These are phyloP conservation scores for Calocera cornea DNA, from an alignment of 768 basidiomycete genomes.

Conservation along the genomic window DNA sequence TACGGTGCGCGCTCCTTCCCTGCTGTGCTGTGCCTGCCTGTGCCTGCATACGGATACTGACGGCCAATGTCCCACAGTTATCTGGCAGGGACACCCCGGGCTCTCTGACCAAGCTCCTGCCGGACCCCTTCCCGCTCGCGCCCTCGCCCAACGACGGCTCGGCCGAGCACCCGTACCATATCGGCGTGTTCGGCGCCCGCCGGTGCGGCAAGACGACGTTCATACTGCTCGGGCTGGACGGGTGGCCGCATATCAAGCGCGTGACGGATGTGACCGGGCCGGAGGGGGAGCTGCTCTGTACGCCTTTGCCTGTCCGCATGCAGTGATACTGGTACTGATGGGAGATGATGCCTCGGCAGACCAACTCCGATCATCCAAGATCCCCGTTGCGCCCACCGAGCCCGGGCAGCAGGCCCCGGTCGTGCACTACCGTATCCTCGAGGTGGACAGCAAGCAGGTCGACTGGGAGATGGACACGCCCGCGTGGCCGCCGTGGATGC, in stretches of 20 bases:
- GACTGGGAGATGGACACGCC: neutral
- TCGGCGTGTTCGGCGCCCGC: neutral
- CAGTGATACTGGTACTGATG: neutral
- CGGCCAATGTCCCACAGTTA: neutral
- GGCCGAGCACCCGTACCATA: neutral
- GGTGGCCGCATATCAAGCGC: neutral
- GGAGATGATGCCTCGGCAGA: neutral
- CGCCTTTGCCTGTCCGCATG: neutral
- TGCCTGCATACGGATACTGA: neutral
- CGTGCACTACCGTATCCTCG: neutral
- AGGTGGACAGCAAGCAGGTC: neutral
- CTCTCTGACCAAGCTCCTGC: neutral
- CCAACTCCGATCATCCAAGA: neutral
- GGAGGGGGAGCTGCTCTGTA: neutral
- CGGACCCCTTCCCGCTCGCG: neutral
- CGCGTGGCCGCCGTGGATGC: neutral
- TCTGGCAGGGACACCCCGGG: neutral
- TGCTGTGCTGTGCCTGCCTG: neutral
- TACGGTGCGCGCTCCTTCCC: no score
- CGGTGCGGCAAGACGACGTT: slow-evolving; percentile 1
- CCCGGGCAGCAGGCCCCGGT: neutral
- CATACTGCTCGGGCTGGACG: neutral
- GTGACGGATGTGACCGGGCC: neutral
- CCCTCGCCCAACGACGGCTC: neutral
- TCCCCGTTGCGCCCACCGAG: neutral